Conservation (phyloP, 2,329 filamentous ascomycete species). For the Neocatenulostroma microsporum region DNA sequence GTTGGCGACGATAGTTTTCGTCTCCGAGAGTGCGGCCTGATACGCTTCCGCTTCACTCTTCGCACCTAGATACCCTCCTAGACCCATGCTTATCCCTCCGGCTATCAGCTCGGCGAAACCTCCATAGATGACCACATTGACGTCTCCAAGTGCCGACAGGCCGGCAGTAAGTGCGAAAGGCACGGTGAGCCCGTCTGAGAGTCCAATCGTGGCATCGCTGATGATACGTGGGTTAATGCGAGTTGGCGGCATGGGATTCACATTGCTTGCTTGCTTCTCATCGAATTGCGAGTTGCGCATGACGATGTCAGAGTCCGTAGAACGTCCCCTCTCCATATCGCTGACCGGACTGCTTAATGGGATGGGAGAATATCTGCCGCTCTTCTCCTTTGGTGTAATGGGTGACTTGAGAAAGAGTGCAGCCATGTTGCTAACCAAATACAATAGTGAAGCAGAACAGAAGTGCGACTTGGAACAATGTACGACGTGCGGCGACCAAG, state of each 20-base stretch:
- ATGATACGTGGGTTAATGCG: slow-evolving; percentile 34
- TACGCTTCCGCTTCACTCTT: slow-evolving; percentile 47
- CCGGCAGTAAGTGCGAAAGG: slow-evolving; percentile 73
- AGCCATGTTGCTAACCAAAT: slow-evolving; percentile 4
- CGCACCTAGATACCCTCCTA: slow-evolving; percentile 61
- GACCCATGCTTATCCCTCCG: slow-evolving; percentile 69
- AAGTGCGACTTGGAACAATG: too few species aligned
- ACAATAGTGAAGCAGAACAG: too few species aligned
- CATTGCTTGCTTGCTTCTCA: not conserved
- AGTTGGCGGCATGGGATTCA: not conserved
- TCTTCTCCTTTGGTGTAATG: slow-evolving; percentile 2
- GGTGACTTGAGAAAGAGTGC: slow-evolving; percentile 8
- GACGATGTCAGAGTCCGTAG: slow-evolving; percentile 7
- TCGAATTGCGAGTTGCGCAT: slow-evolving; percentile 3
- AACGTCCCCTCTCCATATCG: slow-evolving; percentile 1
- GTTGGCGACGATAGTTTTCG: slow-evolving; percentile 33
- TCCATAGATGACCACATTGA: slow-evolving; percentile 43
- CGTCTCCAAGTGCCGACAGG: slow-evolving; percentile 44
- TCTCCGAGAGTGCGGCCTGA: slow-evolving; percentile 38
- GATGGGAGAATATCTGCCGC: slow-evolving; percentile 3
- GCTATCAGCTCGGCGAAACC: slow-evolving; percentile 68
- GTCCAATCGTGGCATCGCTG: slow-evolving; percentile 63
- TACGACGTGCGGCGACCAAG: too few species aligned
- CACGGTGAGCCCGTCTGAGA: slow-evolving; percentile 71
- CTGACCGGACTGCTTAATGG: not conserved